Conservation (phyloP, 1,284 basidiomycete species). For the Ganoderma lingzhi region DNA sequence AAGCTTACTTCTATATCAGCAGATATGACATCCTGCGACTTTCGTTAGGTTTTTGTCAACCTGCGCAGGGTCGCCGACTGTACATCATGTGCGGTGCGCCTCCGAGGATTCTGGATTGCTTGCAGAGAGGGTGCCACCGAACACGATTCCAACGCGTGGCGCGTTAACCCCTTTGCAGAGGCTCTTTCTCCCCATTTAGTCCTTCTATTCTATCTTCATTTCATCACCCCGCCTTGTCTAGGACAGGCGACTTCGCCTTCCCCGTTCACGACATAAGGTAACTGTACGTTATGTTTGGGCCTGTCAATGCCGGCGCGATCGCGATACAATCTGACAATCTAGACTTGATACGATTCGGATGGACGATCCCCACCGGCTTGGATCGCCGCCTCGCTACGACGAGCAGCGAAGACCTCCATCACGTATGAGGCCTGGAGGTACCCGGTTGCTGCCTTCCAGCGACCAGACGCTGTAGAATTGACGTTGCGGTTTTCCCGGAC, state of each 20-base stretch:
- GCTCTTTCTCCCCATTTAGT: slow-evolving; percentile 2
- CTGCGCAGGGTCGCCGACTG: slow-evolving; percentile 23
- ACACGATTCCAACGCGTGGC: slow-evolving; percentile 20
- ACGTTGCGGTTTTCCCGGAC: not conserved
- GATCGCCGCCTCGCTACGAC: not conserved
- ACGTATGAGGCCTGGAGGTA: slow-evolving; percentile 5
- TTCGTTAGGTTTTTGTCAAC: slow-evolving; percentile 17
- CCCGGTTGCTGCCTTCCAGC: slow-evolving; percentile 2
- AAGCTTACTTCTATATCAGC: slow-evolving; percentile 24
- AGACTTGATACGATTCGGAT: slow-evolving; percentile 15
- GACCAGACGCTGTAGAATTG: not conserved
- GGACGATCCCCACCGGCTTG: slow-evolving; percentile 9
- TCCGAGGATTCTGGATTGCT: slow-evolving; percentile 15
- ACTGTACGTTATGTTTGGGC: slow-evolving; percentile 23
- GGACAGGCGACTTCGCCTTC: not conserved
- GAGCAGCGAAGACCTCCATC: not conserved
- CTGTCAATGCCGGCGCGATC: slow-evolving; percentile 17
- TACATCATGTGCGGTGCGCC: slow-evolving; percentile 22
- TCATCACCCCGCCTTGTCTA: not conserved
- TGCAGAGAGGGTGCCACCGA: slow-evolving; percentile 19
- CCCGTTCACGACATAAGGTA: not conserved
- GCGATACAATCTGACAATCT: slow-evolving; percentile 16
- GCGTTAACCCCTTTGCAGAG: slow-evolving; percentile 18
- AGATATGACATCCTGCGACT: slow-evolving; percentile 19
- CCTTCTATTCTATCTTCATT: slow-evolving; percentile 6